Percentiles rank a stretch among this genome's conserved stretches.
Conservation (phyloP, 1,284 basidiomycete genomes). For the Ganoderma resinaceum region DNA sequence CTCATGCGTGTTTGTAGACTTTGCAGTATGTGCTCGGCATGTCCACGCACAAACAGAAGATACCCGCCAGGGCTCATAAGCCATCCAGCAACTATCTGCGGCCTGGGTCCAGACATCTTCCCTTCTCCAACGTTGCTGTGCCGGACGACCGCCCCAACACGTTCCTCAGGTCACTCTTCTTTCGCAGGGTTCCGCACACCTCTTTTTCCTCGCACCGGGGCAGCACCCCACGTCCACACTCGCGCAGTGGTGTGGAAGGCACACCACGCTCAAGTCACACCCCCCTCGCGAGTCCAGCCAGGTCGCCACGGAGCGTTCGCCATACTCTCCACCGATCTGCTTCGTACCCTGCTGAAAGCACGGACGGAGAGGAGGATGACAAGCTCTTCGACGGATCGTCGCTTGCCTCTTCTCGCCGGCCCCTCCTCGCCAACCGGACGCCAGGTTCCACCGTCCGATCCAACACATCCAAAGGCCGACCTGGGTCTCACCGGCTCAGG, state of each 20-base stretch:
- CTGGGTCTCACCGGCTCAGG: slow-evolving; percentile 30
- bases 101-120: slow-evolving; percentile 2
- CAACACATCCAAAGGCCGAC: slow-evolving; percentile 28
- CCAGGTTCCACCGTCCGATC: slow-evolving; percentile 37
- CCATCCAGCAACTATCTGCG: neutral
- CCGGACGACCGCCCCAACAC: slow-evolving; percentile 36
- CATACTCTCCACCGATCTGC: slow-evolving; percentile 31
- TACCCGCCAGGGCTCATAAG: slow-evolving; percentile 40
- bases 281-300: slow-evolving; percentile 22
- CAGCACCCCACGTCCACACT: slow-evolving; percentile 33
- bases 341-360: slow-evolving; percentile 31
- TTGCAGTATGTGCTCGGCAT: slow-evolving; percentile 66
- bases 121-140: slow-evolving; percentile 10
- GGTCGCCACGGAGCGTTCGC: slow-evolving; percentile 13
- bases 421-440: slow-evolving; percentile 26
- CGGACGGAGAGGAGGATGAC: slow-evolving; percentile 32
- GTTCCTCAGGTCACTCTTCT: slow-evolving; percentile 65
- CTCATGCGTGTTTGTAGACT: slow-evolving; percentile 47
- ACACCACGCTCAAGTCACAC: slow-evolving; percentile 24
- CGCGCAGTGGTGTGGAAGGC: slow-evolving; percentile 23
- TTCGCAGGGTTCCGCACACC: slow-evolving; percentile 36
- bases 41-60: slow-evolving; percentile 61
- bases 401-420: slow-evolving; percentile 37
- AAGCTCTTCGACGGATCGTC: slow-evolving; percentile 35
- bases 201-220: slow-evolving; percentile 59